Percentiles rank a stretch among this genome's conserved stretches.
Evolutionary conservation across 768 basidiomycete genomes (phyloP).

Genomic region (Suillus clintonianus): DNA sequence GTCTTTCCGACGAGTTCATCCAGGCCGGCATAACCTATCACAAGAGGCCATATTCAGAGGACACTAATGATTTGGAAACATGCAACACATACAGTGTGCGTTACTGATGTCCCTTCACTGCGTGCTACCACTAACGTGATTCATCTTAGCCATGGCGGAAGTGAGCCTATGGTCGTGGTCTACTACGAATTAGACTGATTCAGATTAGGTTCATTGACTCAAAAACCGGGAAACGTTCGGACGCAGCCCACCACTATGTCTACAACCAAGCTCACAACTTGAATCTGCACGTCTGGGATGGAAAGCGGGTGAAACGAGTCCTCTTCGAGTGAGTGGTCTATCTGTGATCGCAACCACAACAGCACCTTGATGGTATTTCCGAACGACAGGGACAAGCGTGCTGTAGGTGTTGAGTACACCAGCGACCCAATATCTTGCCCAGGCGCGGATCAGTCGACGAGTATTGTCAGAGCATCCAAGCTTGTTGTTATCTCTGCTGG

Average conservation of each 20-base stretch:
- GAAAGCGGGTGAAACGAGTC: conserved; percentile 47
- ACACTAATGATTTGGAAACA: conserved; percentile 46
- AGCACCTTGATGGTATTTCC: conserved; percentile 8
- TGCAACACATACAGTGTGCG: conserved; percentile 51
- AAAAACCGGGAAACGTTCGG: conserved; percentile 55
- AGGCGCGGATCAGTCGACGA: conserved; percentile 23
- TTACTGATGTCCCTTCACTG: neutral
- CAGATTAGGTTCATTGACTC: conserved; percentile 52
- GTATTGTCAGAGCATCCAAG: conserved; percentile 38
- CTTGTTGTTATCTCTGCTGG: conserved; percentile 54
- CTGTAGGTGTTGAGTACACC: conserved; percentile 54
- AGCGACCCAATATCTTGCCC: conserved; percentile 27
- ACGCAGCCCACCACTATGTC: conserved; percentile 52
- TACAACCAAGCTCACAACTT: conserved; percentile 47
- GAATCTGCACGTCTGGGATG: conserved; percentile 43
- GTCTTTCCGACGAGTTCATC: conserved; percentile 48
- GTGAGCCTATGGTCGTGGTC: conserved; percentile 30
- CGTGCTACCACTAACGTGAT: neutral
- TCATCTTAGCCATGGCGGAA: conserved; percentile 52
- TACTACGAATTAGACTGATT: neutral
- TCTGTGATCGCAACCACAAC: neutral
- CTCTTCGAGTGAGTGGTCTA: conserved; percentile 45
- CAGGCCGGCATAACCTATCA: conserved; percentile 48
- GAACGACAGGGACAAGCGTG: conserved; percentile 24
- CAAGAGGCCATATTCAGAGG: conserved; percentile 44